phyloP scores from a whole-genome alignment of 495 filamentous ascomycete species.

The Hypoxylon rickii region DNA sequence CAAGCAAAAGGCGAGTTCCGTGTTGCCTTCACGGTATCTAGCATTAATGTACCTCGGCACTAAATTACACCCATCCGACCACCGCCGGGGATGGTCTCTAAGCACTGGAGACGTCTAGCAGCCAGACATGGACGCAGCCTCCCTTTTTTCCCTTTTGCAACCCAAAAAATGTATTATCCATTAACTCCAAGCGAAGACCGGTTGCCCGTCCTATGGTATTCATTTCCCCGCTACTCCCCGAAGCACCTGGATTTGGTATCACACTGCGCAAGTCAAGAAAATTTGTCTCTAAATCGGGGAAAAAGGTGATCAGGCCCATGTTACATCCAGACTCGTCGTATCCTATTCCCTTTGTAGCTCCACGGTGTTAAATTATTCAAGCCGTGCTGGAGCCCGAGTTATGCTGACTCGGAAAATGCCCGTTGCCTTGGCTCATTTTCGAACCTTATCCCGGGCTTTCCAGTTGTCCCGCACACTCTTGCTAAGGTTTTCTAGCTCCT shows the following conservation, averaged over 20 bases:
- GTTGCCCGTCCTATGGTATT: background rate
- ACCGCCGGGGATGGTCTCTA: background rate
- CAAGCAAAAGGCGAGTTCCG: no score
- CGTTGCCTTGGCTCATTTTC: constrained; percentile 7
- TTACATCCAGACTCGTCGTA: background rate
- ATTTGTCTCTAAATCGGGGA: background rate
- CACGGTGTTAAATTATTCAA: no score
- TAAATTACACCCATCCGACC: background rate
- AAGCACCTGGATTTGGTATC: background rate
- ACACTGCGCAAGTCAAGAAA: background rate
- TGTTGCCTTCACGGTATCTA: background rate
- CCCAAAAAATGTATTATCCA: background rate
- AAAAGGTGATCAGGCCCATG: background rate
- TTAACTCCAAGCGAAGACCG: background rate
- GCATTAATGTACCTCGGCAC: background rate
- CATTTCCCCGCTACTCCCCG: background rate
- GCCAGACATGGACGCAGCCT: no score
- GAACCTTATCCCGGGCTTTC: constrained; percentile 57
- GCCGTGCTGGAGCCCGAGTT: no score
- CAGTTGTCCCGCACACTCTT: constrained; percentile 71
- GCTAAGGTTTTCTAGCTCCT: constrained; percentile 59
- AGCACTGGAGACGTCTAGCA: no score
- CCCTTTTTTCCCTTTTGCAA: background rate
- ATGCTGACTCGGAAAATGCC: background rate
- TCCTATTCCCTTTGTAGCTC: no score